Conservation (phyloP, 164 flowering plant genomes). For the Tetrastigma voinierianum region DNA sequence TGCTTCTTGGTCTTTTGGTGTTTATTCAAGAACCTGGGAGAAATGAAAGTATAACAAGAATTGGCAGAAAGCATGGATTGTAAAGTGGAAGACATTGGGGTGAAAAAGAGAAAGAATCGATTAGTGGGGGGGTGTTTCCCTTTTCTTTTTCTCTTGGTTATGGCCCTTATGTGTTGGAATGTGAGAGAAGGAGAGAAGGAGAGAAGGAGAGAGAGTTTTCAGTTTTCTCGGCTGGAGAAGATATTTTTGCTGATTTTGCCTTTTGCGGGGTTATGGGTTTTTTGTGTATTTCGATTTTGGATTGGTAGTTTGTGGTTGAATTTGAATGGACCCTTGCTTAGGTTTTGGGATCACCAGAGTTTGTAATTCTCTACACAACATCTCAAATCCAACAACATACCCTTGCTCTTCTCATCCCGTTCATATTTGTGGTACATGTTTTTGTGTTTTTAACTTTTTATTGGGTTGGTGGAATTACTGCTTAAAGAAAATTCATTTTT, state of each 20-base stretch:
- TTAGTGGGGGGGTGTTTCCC: too few relatives aligned
- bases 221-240: background rate
- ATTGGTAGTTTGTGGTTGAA: conserved; percentile 11
- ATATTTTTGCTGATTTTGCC: too few relatives aligned
- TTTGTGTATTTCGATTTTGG: background rate
- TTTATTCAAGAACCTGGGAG: conserved; percentile 22
- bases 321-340: background rate
- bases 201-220: background rate
- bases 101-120: too few relatives aligned
- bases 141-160: background rate
- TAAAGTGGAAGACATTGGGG: conserved; percentile 40
- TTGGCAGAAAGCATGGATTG: conserved; percentile 49
- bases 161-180: background rate
- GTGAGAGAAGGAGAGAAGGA: background rate
- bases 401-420: too few relatives aligned
- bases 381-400: too few relatives aligned
- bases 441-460: too few relatives aligned
- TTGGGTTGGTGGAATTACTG: too few relatives aligned
- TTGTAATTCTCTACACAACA: too few relatives aligned
- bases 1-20: conserved; percentile 13
- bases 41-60: conserved; percentile 23
- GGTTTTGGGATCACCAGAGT: too few relatives aligned
- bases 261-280: background rate
- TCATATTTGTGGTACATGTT: too few relatives aligned
- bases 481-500: too few relatives aligned